Base-by-base conservation (phyloP, 805 yeast species). In the Lipomyces yamadae region DNA sequence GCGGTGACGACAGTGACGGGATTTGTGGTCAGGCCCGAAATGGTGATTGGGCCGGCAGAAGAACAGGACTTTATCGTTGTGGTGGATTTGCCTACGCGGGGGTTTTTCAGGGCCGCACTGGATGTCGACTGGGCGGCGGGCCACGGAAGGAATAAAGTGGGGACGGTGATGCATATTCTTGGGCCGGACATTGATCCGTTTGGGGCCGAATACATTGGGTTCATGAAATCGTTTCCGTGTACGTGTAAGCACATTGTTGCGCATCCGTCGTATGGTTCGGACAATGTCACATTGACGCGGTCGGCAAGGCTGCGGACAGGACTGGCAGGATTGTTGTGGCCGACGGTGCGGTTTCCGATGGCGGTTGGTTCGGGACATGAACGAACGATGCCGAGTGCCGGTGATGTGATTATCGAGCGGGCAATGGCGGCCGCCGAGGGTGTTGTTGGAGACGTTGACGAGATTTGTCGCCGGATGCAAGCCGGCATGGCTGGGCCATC, bases 151-250 rank as follows among this genome's bases (percentile, higher is more conserved):
- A 24, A 24, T 13, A 7, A n/a, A 2, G 35, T 59, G 15, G 62
- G 67, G 2, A 75, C 84, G 0, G 89, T 92, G 1, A 92, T 91
- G 76, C 96, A 91, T 77, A 85, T 91, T 65, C 78, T 95, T 34
- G 95, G 90, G n/a, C 84, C 82, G 4, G 84, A 82, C 1, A 80
- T 91, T 1, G 84, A 86, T 58, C 80, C 84, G 0, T 68, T 79
- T 42, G 78, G 78, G 69, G 77, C 78, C 0, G 78, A 78, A 3
- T 85, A 90, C 70, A 58, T 77, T 5, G 66, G 75, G 0, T 88
- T 91, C 72, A 76, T 82, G 61, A 56, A 60, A 39, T 61, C 75
- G 0, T 88, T 91, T 71, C 48, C 48, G 4, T 15, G 24, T 18
- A 42, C 24, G 48, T 42, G 48, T 24, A 42, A 67, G 70, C 97